These are phyloP conservation scores for Daldinia grandis DNA, from an alignment of 495 filamentous ascomycete species.

Conservation along the genomic window DNA sequence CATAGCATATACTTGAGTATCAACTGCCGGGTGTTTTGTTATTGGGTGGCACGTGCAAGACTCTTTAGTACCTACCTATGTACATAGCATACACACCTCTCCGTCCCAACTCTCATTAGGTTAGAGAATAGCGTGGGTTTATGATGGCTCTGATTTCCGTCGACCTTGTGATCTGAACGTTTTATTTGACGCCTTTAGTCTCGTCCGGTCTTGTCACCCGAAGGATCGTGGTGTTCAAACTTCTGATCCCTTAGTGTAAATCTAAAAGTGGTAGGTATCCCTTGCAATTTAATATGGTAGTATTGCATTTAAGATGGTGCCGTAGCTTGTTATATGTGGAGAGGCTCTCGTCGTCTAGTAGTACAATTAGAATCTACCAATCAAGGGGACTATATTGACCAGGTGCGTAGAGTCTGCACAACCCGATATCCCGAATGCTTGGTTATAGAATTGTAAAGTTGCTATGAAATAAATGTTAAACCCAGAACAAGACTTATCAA, in stretches of 20 bases:
- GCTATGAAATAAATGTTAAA: not conserved
- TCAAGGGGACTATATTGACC: slow-evolving; percentile 12
- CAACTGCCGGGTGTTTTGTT: not conserved
- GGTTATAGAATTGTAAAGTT: not conserved
- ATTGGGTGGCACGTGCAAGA: slow-evolving; percentile 11
- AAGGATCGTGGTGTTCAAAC: slow-evolving; percentile 17
- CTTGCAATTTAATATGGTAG: slow-evolving; percentile 1
- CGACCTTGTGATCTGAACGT: slow-evolving; percentile 6
- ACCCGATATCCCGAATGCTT: slow-evolving; percentile 12
- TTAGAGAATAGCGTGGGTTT: slow-evolving; percentile 7
- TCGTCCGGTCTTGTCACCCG: not conserved
- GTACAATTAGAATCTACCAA: slow-evolving; percentile 18
- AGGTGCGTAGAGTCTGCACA: slow-evolving; percentile 25
- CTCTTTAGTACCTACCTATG: not conserved
- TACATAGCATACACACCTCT: not conserved
- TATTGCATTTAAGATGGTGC: slow-evolving; percentile 4
- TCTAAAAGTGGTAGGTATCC: slow-evolving; percentile 21
- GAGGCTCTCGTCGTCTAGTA: not conserved
- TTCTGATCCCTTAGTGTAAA: slow-evolving; percentile 2
- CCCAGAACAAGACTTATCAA: no score
- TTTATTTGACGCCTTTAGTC: not conserved
- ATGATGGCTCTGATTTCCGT: slow-evolving; percentile 18
- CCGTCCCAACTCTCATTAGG: slow-evolving; percentile 2
- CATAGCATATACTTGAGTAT: slow-evolving; percentile 1
- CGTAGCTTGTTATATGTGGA: not conserved